Percentiles rank a stretch among this genome's conserved stretches.
phyloP scores from a whole-genome alignment of 805 yeast genomes.

The Saccharomycopsis babjevae region DNA sequence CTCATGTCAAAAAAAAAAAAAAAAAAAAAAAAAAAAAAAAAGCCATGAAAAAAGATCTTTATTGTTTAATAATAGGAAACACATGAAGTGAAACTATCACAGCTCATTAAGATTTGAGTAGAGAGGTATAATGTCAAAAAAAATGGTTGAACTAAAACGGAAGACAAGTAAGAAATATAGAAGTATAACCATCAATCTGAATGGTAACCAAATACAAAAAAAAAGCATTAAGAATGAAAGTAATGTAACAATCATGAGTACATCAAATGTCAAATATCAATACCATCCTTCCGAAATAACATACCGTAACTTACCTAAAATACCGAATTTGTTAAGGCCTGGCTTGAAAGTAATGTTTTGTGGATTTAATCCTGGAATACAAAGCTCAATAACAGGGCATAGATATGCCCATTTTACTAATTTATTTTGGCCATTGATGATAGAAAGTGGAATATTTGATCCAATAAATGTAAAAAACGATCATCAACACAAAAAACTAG shows the following conservation, averaged over 20 bases:
- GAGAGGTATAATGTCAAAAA: not conserved
- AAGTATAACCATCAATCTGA: not conserved
- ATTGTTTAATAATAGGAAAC: not conserved
- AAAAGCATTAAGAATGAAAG: not conserved
- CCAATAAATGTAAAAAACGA: not conserved
- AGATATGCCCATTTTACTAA: constrained; percentile 66
- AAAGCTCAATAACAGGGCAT: constrained; percentile 51
- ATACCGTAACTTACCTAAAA: constrained; percentile 18
- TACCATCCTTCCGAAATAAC: constrained; percentile 10
- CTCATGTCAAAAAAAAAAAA: not conserved
- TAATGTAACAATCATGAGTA: not conserved
- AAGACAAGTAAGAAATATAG: not conserved
- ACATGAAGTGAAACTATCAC: not conserved
- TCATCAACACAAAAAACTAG: not conserved
- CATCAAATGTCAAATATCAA: not conserved
- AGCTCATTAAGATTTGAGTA: no score
- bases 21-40: not conserved
- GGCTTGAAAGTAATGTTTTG: constrained; percentile 41
- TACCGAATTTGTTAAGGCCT: constrained; percentile 20
- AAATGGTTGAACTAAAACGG: not conserved
- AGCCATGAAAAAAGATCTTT: not conserved
- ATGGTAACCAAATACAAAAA: no score
- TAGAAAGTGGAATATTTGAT: constrained; percentile 38
- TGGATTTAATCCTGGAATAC: constrained; percentile 66
- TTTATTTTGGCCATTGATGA: constrained; percentile 55